phyloP scores from a whole-genome alignment of 139 green algal genomes.

The Trebouxia sp. region DNA sequence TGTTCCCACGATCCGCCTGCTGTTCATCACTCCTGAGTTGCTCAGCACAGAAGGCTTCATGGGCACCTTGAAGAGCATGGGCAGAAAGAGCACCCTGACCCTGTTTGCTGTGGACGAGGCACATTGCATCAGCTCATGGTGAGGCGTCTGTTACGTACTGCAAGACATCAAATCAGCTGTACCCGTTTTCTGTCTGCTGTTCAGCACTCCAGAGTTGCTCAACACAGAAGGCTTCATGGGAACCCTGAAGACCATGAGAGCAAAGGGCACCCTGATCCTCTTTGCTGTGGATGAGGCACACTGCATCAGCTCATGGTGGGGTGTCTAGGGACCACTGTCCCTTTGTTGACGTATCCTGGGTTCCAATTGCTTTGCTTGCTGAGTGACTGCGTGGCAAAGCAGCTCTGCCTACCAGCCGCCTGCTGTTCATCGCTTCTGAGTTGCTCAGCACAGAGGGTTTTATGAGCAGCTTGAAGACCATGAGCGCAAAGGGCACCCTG shows the following conservation, averaged over 20 bases:
- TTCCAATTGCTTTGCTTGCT: background rate
- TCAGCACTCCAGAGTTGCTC: constrained; percentile 65
- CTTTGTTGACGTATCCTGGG: background rate
- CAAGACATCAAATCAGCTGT: background rate
- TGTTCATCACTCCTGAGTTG: constrained; percentile 67
- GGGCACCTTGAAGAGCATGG: constrained; percentile 36
- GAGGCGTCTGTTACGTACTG: constrained; percentile 47
- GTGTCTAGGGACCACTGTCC: too few relatives aligned
- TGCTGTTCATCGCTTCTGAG: constrained; percentile 65
- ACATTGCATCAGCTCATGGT: constrained; percentile 59
- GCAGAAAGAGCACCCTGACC: constrained; percentile 28
- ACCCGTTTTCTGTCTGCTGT: constrained; percentile 42
- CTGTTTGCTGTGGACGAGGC: constrained; percentile 65
- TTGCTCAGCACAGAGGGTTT: constrained; percentile 44
- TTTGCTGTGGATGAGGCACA: constrained; percentile 66
- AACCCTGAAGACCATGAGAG: constrained; percentile 39
- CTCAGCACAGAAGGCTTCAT: constrained; percentile 42
- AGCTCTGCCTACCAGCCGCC: background rate
- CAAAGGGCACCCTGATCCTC: constrained; percentile 34
- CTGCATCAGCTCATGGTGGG: constrained; percentile 53
- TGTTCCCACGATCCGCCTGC: constrained; percentile 31
- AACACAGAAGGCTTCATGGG: constrained; percentile 34
- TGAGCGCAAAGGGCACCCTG: constrained; percentile 33
- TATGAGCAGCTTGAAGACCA: constrained; percentile 21
- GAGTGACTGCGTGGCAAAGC: background rate